phyloP scores from a whole-genome alignment of 228 moss, liverwort and hornwort genomes.

The Sphagnum magellanicum region DNA sequence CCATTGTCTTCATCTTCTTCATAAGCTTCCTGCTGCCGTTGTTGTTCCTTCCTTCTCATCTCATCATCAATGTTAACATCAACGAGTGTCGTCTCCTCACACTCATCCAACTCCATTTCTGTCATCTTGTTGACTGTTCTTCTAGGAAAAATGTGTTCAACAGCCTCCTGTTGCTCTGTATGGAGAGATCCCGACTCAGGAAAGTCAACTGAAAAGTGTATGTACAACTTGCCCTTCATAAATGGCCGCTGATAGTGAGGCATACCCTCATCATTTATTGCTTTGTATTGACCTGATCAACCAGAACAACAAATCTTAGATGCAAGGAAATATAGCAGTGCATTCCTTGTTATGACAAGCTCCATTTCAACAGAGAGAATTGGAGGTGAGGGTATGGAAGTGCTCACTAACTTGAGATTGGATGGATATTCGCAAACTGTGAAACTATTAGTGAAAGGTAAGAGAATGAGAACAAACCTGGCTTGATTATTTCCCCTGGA shows the following conservation, averaged over 20 bases:
- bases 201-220: slow-evolving; percentile 23
- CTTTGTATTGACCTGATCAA: slow-evolving; percentile 23
- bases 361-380: too few species aligned
- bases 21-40: slow-evolving; percentile 23
- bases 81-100: slow-evolving; percentile 28
- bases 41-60: slow-evolving; percentile 29
- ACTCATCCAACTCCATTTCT: slow-evolving; percentile 37
- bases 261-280: slow-evolving; percentile 33
- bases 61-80: slow-evolving; percentile 38
- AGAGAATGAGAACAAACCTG: slow-evolving; percentile 1
- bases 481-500: slow-evolving; percentile 18
- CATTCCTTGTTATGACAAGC: too few species aligned
- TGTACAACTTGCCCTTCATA: slow-evolving; percentile 31
- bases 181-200: slow-evolving; percentile 13
- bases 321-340: not conserved
- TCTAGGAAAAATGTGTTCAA: slow-evolving; percentile 21
- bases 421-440: too few species aligned
- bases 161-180: slow-evolving; percentile 14
- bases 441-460: too few species aligned
- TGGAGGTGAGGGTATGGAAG: too few species aligned
- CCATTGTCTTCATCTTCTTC: slow-evolving; percentile 24
- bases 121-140: slow-evolving; percentile 19
- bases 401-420: too few species aligned
- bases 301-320: not conserved
- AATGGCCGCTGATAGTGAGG: slow-evolving; percentile 26